Conservation (phyloP, 2,329 filamentous ascomycete genomes). For the Penicillium sp. region DNA sequence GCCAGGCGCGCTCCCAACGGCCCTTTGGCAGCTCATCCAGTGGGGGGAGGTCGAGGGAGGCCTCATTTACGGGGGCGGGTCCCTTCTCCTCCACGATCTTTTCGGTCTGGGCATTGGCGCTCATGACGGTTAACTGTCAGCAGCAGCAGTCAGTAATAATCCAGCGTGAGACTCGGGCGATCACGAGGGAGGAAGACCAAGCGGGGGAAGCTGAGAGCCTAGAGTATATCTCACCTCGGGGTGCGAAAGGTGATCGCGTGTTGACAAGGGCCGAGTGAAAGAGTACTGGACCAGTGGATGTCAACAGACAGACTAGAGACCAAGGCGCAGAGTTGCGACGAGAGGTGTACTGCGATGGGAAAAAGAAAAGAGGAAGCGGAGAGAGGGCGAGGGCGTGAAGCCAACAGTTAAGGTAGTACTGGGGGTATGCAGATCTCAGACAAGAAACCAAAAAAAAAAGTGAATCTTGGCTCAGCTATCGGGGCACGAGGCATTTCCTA, state of each 20-base stretch:
- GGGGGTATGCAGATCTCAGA: neutral
- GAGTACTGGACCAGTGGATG: constrained; percentile 15
- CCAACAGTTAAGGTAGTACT: neutral
- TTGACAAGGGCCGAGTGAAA: neutral
- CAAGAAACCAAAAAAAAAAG: neutral
- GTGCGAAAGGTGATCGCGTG: neutral
- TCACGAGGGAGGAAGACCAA: neutral
- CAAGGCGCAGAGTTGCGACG: neutral
- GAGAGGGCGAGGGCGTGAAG: neutral
- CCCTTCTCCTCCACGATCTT: constrained; percentile 27
- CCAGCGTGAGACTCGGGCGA: constrained; percentile 1
- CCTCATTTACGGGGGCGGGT: constrained; percentile 17
- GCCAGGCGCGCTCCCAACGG: constrained; percentile 65
- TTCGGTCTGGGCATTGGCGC: constrained; percentile 19
- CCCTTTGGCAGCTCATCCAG: constrained; percentile 42
- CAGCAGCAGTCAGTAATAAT: neutral
- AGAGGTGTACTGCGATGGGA: neutral
- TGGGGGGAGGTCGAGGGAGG: constrained; percentile 30
- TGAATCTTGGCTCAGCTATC: neutral
- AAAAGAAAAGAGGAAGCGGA: neutral
- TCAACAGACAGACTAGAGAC: constrained; percentile 2
- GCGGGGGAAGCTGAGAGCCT: neutral
- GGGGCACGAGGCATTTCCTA: constrained; percentile 6
- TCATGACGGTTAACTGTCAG: constrained; percentile 11
- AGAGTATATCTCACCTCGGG: neutral